These are phyloP conservation scores for Leonotis leonurus DNA, from an alignment of 257 asterid species.

Conservation along the genomic window DNA sequence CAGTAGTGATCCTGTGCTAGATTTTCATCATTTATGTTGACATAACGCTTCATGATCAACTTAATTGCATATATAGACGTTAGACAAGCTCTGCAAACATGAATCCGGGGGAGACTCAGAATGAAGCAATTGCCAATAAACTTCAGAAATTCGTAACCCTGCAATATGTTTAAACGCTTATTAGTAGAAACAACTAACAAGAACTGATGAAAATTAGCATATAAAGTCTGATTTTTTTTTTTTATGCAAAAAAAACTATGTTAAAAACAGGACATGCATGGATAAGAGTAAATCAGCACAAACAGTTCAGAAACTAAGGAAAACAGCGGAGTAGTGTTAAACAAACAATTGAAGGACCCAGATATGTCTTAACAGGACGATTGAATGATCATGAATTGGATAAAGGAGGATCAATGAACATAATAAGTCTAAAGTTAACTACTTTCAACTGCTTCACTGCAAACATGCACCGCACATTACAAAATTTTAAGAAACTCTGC, in stretches of 20 bases:
- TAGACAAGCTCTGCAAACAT: slow-evolving; percentile 23
- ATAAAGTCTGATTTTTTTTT: no score
- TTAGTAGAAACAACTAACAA: not conserved
- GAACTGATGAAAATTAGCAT: not conserved
- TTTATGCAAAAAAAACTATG: no score
- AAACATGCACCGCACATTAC: not conserved
- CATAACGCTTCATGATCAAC: slow-evolving; percentile 78
- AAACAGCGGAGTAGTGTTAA: not conserved
- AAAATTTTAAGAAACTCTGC: not conserved
- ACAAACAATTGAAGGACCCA: slow-evolving; percentile 1
- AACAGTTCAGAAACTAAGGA: not conserved
- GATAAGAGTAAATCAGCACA: not conserved
- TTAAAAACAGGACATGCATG: not conserved
- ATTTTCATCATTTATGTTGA: slow-evolving; percentile 79
- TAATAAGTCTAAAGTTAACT: not conserved
- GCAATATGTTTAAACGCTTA: slow-evolving; percentile 17
- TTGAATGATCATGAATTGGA: not conserved
- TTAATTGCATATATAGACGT: slow-evolving; percentile 16
- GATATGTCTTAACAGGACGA: slow-evolving; percentile 1
- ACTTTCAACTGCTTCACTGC: not conserved
- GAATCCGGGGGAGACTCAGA: slow-evolving; percentile 8
- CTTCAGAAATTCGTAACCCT: slow-evolving; percentile 19
- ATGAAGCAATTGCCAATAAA: slow-evolving; percentile 10
- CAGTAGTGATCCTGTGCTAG: slow-evolving; percentile 56
- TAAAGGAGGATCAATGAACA: not conserved